A percentile compares a stretch with the other conserved stretches of the same genome.
These are phyloP conservation scores for Schizophyllum commune DNA, from an alignment of 1,284 basidiomycete species.

Conservation along the genomic window DNA sequence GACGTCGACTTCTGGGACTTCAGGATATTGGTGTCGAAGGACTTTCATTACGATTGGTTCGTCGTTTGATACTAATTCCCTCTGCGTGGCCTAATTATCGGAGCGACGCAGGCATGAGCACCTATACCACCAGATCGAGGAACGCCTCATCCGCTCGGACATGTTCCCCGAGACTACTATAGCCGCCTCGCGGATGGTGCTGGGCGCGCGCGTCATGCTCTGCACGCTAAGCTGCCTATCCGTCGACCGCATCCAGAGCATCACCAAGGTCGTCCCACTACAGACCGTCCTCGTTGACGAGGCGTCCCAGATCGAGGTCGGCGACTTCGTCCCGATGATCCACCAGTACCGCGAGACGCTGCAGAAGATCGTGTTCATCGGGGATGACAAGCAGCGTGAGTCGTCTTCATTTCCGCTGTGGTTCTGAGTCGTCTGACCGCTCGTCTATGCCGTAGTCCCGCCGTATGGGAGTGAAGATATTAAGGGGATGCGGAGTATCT, in stretches of 20 bases:
- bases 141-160: conserved; percentile 31
- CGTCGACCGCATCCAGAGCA: conserved; percentile 12
- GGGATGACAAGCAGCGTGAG: conserved; percentile 49
- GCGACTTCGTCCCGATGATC: conserved; percentile 43
- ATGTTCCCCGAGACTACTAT: background rate
- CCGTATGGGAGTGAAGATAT: conserved; percentile 35
- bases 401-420: too few species aligned
- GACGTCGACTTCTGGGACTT: conserved; percentile 34
- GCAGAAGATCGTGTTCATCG: conserved; percentile 53
- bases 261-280: conserved; percentile 28
- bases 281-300: conserved; percentile 37
- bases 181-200: background rate
- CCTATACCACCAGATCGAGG: conserved; percentile 41
- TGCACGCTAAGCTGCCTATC: conserved; percentile 70
- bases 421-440: too few species aligned
- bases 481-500: conserved; percentile 31
- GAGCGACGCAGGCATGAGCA: conserved; percentile 57
- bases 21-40: conserved; percentile 43
- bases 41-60: conserved; percentile 54
- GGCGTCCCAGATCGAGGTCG: conserved; percentile 41
- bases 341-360: conserved; percentile 18
- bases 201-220: conserved; percentile 46
- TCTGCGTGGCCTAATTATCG: conserved; percentile 15
- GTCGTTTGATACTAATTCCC: conserved; percentile 10
- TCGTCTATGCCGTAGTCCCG: too few species aligned